phyloP scores from a whole-genome alignment of 2,329 filamentous ascomycete genomes.

The Cladorrhinum sp. region DNA sequence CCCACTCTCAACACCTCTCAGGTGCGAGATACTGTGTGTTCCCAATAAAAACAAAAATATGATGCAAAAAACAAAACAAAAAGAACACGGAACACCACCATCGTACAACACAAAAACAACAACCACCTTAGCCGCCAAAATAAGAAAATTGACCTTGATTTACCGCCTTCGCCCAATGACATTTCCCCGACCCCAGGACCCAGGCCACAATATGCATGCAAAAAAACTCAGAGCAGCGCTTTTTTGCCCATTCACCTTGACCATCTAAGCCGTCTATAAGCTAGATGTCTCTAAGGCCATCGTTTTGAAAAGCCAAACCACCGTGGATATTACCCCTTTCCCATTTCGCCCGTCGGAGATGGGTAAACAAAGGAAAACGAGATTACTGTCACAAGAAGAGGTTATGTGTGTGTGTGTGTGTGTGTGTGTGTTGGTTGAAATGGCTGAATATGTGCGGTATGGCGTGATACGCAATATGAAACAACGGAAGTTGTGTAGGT shows the following conservation, averaged over 20 bases:
- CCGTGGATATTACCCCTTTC: constrained; percentile 14
- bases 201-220: constrained; percentile 26
- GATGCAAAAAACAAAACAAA: constrained; percentile 15
- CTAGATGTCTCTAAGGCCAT: constrained; percentile 24
- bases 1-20: constrained; percentile 16
- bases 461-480: constrained; percentile 17
- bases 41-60: constrained; percentile 11
- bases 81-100: constrained; percentile 12
- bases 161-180: constrained; percentile 23
- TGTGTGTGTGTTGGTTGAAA: constrained; percentile 7
- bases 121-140: constrained; percentile 20
- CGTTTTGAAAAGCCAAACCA: constrained; percentile 19
- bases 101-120: constrained; percentile 27
- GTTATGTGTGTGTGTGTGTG: constrained; percentile 1
- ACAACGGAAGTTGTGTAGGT: constrained; percentile 1
- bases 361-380: constrained; percentile 22
- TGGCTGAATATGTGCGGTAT: constrained; percentile 19
- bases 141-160: constrained; percentile 17
- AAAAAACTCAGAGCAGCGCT: constrained; percentile 20
- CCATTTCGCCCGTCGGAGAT: constrained; percentile 9
- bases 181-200: constrained; percentile 18
- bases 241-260: constrained; percentile 24
- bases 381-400: constrained; percentile 24
- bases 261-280: constrained; percentile 25
- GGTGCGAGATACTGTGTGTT: constrained; percentile 15